Evolutionary conservation across 2,329 filamentous ascomycete genomes (phyloP), one percentile per base, ranked within the genome.

Genomic region (Sclerotinia trifoliorum): DNA sequence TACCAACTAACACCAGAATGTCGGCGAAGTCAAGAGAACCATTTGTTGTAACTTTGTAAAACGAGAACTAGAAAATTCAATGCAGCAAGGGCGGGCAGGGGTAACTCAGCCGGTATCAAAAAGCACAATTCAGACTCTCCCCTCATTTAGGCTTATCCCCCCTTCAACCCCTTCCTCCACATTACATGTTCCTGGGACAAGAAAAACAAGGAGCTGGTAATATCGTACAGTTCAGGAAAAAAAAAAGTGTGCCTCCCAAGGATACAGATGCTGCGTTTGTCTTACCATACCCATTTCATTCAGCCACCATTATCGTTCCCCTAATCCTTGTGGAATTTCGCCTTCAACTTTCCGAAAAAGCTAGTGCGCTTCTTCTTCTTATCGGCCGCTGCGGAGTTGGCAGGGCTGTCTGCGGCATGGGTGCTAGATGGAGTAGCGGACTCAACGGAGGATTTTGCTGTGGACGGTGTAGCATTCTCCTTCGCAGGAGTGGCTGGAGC

Each of bases 281-380:
- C 32, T 48, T 26, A 48, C 42, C 57, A 54, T 29, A 26, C 29
- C n/a, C 48, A 52, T 63, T 49, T 44, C 21, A 57, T 63, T n/a
- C 46, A 63, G 56, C 39, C 48, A 48, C 55, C 52, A 54, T 51
- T 29, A 35, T 63, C 63, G 69, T 29, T 8, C 48, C 64, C 46
- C 68, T 75, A 75, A 49, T 78, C 72, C 70, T 78, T 77, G 68
- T 75, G 69, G 51, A 86, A 78, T 78, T 84, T 86, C 72, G 83
- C 83, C 80, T 85, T 85, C 67, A 86, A 71, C 75, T 80, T 82
- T 44, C 78, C 78, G 51, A 80, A 77, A 65, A 80, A 71, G 71
- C 77, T 78, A 11, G 61, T 69, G 19, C 78, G 74, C 71, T 79
- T 79, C 72, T 78, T 77, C 71, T 78, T 79, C 74, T 78, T 78